phyloP scores from a whole-genome alignment of 441 rosid genomes.

The Adansonia madagascariensis region DNA sequence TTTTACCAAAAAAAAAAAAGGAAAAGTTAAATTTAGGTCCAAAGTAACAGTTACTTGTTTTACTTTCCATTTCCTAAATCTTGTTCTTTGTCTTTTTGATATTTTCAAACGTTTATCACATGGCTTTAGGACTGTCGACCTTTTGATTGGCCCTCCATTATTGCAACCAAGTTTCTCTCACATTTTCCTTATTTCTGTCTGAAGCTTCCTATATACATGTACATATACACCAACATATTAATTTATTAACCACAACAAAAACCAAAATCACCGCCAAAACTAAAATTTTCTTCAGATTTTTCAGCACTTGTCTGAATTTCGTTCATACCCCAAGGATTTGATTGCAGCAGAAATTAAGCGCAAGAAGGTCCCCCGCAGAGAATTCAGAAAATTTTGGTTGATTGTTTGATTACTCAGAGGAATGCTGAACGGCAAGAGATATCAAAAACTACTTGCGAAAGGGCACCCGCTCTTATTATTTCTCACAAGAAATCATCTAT shows the following conservation, averaged over 20 bases:
- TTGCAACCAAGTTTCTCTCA: not conserved
- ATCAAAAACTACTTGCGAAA: slow-evolving; percentile 36
- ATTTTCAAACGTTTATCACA: slow-evolving; percentile 10
- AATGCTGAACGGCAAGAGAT: slow-evolving; percentile 37
- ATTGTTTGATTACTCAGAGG: not conserved
- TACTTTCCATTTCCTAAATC: not conserved
- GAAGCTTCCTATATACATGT: not conserved
- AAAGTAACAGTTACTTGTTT: not conserved
- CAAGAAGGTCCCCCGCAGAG: not conserved
- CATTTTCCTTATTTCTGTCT: not conserved
- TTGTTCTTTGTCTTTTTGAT: slow-evolving; percentile 2
- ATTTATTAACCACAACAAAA: no score
- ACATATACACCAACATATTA: not conserved
- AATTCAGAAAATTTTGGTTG: no score
- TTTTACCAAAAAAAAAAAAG: not conserved
- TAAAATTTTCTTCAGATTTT: not conserved
- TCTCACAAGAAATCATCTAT: slow-evolving; percentile 40
- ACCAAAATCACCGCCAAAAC: not conserved
- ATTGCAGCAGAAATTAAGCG: not conserved
- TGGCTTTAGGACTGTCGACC: not conserved
- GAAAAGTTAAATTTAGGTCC: not conserved
- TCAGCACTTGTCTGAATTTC: not conserved
- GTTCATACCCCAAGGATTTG: not conserved
- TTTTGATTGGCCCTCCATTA: not conserved
- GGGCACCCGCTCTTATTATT: slow-evolving; percentile 45